These are phyloP conservation scores for Didymella glomerata DNA, from an alignment of 2,329 filamentous ascomycete species.

Conservation along the genomic window DNA sequence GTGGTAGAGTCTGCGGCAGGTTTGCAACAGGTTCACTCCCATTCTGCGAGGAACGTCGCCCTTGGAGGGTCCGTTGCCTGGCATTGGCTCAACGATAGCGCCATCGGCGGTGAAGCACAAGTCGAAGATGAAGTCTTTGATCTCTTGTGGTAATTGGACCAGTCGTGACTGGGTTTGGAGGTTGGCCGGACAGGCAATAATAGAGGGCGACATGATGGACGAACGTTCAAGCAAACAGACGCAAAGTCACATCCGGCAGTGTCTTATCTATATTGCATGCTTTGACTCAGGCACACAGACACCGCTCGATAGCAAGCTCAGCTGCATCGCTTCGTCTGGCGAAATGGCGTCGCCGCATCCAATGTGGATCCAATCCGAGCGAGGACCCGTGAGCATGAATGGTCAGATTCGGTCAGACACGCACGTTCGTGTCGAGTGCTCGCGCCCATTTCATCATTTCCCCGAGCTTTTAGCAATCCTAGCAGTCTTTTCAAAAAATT, in stretches of 20 bases:
- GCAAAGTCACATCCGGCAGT: neutral
- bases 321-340: constrained; percentile 12
- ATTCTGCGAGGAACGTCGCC: constrained; percentile 16
- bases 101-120: constrained; percentile 37
- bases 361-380: constrained; percentile 3
- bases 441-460: constrained; percentile 6
- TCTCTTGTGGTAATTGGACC: constrained; percentile 45
- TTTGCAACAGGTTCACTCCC: constrained; percentile 46
- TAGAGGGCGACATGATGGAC: constrained; percentile 18
- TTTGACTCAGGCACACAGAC: constrained; percentile 19
- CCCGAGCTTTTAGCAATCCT: constrained; percentile 13
- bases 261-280: constrained; percentile 11
- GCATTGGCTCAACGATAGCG: constrained; percentile 38
- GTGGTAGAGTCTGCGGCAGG: constrained; percentile 47
- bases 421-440: constrained; percentile 1
- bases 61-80: neutral
- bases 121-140: constrained; percentile 46
- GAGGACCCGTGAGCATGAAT: constrained; percentile 5
- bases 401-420: constrained; percentile 4
- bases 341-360: constrained; percentile 16
- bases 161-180: constrained; percentile 45
- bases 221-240: constrained; percentile 4
- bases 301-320: constrained; percentile 7
- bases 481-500: constrained; percentile 13
- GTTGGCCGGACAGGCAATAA: constrained; percentile 29